phyloP scores from a whole-genome alignment of 768 basidiomycete species.

The Serendipita indica region DNA sequence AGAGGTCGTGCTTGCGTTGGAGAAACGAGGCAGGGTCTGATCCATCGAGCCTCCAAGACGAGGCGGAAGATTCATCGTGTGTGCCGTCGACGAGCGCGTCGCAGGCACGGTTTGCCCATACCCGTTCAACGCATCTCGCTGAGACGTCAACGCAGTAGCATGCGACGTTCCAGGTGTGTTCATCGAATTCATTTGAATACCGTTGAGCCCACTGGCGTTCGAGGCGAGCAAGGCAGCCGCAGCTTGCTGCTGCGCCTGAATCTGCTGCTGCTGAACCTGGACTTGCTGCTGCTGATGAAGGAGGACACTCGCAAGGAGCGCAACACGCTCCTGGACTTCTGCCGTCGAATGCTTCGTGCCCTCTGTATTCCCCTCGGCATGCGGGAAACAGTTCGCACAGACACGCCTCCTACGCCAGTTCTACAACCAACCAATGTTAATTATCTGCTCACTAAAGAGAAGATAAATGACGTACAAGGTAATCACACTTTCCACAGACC shows the following conservation, averaged over 20 bases:
- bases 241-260: slow-evolving; percentile 2
- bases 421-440: slow-evolving; percentile 5
- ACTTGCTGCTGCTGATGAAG: slow-evolving; percentile 33
- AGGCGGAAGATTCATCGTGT: background rate
- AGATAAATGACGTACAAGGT: slow-evolving; percentile 27
- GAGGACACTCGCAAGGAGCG: slow-evolving; percentile 60
- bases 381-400: slow-evolving; percentile 62
- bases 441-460: background rate
- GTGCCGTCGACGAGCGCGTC: background rate
- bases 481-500: slow-evolving; percentile 74
- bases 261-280: slow-evolving; percentile 1
- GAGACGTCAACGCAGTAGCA: background rate
- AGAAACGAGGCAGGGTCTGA: background rate
- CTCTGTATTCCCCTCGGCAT: slow-evolving; percentile 74
- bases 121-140: background rate
- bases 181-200: too few relatives aligned
- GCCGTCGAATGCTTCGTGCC: slow-evolving; percentile 46
- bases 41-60: background rate
- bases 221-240: background rate
- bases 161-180: background rate
- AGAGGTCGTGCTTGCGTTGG: background rate
- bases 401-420: slow-evolving; percentile 83
- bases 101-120: background rate
- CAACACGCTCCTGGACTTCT: slow-evolving; percentile 74
- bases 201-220: background rate